phyloP scores from a whole-genome alignment of 2,329 filamentous ascomycete species.

The Chalaropsis ovoidea region DNA sequence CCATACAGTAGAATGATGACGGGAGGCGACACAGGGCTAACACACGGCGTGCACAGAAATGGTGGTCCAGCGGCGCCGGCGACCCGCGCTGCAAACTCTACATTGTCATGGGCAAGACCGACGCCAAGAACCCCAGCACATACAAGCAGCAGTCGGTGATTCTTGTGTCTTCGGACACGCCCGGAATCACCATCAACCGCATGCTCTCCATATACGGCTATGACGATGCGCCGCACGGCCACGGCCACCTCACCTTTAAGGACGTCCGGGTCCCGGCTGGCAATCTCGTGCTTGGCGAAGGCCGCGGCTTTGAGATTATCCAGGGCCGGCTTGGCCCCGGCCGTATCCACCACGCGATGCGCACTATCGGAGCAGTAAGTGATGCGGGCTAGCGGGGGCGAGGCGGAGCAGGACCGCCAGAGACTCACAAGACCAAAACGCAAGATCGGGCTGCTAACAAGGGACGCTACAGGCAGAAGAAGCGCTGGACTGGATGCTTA shows the following conservation, averaged over 20 bases:
- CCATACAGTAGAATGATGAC: neutral
- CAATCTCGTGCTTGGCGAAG: constrained; percentile 85
- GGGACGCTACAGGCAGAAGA: constrained; percentile 54
- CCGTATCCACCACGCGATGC: constrained; percentile 96
- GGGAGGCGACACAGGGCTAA: constrained; percentile 14
- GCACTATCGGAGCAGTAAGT: constrained; percentile 71
- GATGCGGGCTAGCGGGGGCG: too few species aligned
- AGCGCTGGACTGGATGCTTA: constrained; percentile 89
- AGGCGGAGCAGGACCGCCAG: too few species aligned
- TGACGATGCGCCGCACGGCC: constrained; percentile 96
- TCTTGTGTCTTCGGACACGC: constrained; percentile 68
- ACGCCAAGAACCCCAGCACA: constrained; percentile 60
- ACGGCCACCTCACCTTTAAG: constrained; percentile 82
- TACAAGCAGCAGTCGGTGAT: constrained; percentile 93
- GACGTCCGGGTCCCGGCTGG: constrained; percentile 77
- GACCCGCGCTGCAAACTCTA: constrained; percentile 89
- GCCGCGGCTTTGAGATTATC: constrained; percentile 94
- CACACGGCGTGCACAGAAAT: constrained; percentile 54
- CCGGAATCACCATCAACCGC: constrained; percentile 83
- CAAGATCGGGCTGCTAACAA: constrained; percentile 10
- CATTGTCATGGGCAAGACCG: constrained; percentile 92
- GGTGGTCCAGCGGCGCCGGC: constrained; percentile 95
- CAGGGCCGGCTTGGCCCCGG: constrained; percentile 92
- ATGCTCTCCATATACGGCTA: constrained; percentile 93
- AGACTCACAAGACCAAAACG: too few species aligned